phyloP scores from a whole-genome alignment of 352 stramenopile genomes.

The Peronosclerospora sorghi region DNA sequence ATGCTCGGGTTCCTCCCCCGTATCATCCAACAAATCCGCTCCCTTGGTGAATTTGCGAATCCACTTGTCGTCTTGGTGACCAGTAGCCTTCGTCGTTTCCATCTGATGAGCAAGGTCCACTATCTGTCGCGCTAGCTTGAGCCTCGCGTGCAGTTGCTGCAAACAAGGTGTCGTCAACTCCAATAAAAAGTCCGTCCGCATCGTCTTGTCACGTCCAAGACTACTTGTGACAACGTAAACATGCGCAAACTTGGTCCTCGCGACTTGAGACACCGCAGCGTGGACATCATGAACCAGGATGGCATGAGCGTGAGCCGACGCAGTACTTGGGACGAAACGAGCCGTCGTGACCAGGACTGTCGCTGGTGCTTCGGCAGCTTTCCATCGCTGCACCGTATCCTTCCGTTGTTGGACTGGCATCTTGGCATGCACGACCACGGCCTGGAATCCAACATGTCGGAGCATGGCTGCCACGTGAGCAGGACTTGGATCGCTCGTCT shows the following conservation, averaged over 20 bases:
- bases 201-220: slow-evolving; percentile 1
- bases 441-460: slow-evolving; percentile 46
- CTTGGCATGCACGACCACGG: slow-evolving; percentile 58
- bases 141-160: slow-evolving; percentile 33
- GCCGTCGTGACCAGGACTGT: slow-evolving; percentile 49
- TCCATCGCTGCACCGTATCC: slow-evolving; percentile 40
- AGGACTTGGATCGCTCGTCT: slow-evolving; percentile 9
- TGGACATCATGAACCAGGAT: slow-evolving; percentile 20
- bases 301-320: slow-evolving; percentile 24
- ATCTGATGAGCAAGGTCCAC: slow-evolving; percentile 36
- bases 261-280: slow-evolving; percentile 4
- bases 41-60: slow-evolving; percentile 40
- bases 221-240: slow-evolving; percentile 12
- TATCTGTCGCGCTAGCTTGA: slow-evolving; percentile 53
- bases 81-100: slow-evolving; percentile 7
- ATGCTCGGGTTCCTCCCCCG: slow-evolving; percentile 19
- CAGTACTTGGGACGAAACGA: slow-evolving; percentile 30
- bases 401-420: slow-evolving; percentile 47
- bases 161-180: slow-evolving; percentile 20
- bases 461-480: slow-evolving; percentile 32
- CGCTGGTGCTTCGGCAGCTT: neutral
- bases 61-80: slow-evolving; percentile 44
- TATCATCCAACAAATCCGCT: slow-evolving; percentile 35
- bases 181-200: slow-evolving; percentile 11
- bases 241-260: slow-evolving; percentile 29